A percentile compares a stretch with the other conserved stretches of the same genome.
Conservation (phyloP, 768 basidiomycete genomes). For the Tubosaeta sp. region DNA sequence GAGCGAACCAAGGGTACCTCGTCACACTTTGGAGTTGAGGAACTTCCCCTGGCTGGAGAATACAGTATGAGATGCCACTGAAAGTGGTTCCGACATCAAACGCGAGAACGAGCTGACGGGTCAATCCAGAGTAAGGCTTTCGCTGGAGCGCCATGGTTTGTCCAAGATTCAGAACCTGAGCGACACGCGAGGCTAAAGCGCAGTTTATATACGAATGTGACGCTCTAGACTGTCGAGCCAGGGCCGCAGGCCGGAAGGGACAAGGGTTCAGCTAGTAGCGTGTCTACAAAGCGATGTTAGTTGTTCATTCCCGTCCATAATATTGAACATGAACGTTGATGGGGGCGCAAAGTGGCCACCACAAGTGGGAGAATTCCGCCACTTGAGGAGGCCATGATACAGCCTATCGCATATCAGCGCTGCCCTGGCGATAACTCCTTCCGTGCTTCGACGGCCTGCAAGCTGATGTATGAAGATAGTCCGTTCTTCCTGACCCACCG, state of each 20-base stretch:
- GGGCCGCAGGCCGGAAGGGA: neutral
- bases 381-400: constrained; percentile 4
- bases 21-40: constrained; percentile 22
- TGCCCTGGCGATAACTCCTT: neutral
- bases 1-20: neutral
- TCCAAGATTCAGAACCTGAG: neutral
- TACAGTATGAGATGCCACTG: constrained; percentile 33
- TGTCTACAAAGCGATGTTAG: neutral
- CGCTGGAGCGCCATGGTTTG: constrained; percentile 25
- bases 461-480: constrained; percentile 8
- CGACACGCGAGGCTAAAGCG: neutral
- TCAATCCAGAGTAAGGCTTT: constrained; percentile 31
- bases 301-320: constrained; percentile 3
- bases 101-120: constrained; percentile 31
- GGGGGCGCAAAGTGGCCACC: too few relatives aligned
- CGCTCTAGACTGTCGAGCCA: neutral
- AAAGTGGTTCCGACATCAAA: constrained; percentile 38
- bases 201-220: constrained; percentile 3
- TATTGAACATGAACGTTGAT: too few relatives aligned
- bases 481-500: constrained; percentile 5
- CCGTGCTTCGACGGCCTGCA: neutral
- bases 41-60: constrained; percentile 34
- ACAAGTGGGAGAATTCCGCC: too few relatives aligned
- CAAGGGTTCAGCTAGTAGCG: constrained; percentile 1
- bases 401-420: neutral